These are phyloP conservation scores for Claviceps maximensis DNA, from an alignment of 2,329 filamentous ascomycete genomes.

Conservation along the genomic window DNA sequence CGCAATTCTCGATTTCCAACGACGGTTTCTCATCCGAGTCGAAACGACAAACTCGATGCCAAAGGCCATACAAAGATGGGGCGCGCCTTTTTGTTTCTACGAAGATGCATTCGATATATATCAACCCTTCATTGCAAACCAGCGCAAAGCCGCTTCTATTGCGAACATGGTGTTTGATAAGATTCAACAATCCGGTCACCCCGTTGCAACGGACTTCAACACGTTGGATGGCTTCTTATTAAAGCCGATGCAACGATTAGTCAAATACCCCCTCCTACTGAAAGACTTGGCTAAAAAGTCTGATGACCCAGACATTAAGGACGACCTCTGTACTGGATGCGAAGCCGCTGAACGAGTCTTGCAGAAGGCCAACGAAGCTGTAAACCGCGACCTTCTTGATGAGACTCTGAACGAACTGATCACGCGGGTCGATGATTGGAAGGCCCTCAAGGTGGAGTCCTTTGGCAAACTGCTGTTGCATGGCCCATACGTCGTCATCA, in stretches of 20 bases:
- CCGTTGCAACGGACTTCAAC: conserved; percentile 75
- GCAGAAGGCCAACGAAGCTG: conserved; percentile 76
- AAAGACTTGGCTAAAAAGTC: conserved; percentile 85
- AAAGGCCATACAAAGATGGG: conserved; percentile 73
- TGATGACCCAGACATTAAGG: conserved; percentile 55
- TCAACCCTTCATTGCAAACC: conserved; percentile 93
- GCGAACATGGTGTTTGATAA: conserved; percentile 80
- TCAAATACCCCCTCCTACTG: conserved; percentile 85
- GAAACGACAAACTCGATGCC: conserved; percentile 87
- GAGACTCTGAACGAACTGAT: conserved; percentile 76
- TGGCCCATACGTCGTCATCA: conserved; percentile 83
- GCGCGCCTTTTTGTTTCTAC: conserved; percentile 74
- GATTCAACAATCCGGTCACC: conserved; percentile 60
- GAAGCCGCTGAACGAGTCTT: conserved; percentile 72
- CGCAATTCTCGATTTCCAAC: conserved; percentile 85
- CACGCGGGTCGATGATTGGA: conserved; percentile 88
- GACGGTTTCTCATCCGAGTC: conserved; percentile 86
- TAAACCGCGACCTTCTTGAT: conserved; percentile 73
- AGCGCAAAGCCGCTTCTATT: conserved; percentile 77
- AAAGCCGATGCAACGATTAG: conserved; percentile 90
- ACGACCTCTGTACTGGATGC: conserved; percentile 64
- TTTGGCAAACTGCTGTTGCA: conserved; percentile 83
- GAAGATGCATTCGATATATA: conserved; percentile 87
- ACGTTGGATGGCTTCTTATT: conserved; percentile 84
- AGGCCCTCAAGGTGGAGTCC: conserved; percentile 77